Conservation (phyloP, 2,329 filamentous ascomycete genomes). For the Cordyceps cateniannulata region DNA sequence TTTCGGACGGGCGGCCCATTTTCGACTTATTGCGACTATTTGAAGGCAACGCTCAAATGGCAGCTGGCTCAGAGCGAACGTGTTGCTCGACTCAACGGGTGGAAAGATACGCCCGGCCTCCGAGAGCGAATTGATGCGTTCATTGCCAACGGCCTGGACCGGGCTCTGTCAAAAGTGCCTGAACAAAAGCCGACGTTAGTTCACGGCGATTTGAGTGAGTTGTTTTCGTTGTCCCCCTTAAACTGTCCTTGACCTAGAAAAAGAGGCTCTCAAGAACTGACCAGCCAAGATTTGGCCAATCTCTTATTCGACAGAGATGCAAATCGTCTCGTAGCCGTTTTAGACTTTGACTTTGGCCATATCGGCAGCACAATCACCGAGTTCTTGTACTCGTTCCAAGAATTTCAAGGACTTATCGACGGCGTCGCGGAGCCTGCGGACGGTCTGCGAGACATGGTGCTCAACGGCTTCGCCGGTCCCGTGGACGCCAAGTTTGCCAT, state of each 20-base stretch:
- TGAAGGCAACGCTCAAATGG: slow-evolving; percentile 4
- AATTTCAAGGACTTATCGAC: slow-evolving; percentile 1
- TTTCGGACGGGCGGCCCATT: slow-evolving; percentile 4
- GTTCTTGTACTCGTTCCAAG: not conserved
- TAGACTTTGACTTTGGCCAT: slow-evolving; percentile 10
- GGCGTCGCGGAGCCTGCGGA: not conserved
- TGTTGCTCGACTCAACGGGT: not conserved
- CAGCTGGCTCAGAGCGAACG: slow-evolving; percentile 4
- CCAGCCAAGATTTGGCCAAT: slow-evolving; percentile 1
- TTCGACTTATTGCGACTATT: slow-evolving; percentile 2
- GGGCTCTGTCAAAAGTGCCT: not conserved
- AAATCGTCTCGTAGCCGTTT: not conserved
- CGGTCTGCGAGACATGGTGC: not conserved
- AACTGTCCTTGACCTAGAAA: not conserved
- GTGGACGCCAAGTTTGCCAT: not conserved
- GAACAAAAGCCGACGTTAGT: not conserved
- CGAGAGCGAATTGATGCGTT: slow-evolving; percentile 7
- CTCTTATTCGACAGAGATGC: not conserved
- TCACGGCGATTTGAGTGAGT: slow-evolving; percentile 9
- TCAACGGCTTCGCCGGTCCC: not conserved
- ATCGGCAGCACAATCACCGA: slow-evolving; percentile 1
- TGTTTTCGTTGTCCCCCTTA: not conserved
- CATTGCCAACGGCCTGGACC: not conserved
- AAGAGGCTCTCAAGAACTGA: not conserved
- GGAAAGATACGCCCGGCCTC: not conserved